These are phyloP conservation scores for Sporormia fimetaria DNA, from an alignment of 495 filamentous ascomycete genomes.

Conservation along the genomic window DNA sequence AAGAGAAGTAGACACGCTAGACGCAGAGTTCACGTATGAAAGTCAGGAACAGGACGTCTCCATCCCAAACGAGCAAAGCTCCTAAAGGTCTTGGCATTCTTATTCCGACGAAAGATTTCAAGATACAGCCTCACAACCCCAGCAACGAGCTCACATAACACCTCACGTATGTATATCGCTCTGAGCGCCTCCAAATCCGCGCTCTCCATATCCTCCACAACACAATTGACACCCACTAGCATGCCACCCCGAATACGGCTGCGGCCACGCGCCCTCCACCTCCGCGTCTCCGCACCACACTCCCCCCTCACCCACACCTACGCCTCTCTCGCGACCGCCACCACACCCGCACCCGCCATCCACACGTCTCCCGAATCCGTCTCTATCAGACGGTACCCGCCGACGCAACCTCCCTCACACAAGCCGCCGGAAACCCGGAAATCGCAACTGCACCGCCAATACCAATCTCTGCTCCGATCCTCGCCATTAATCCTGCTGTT, in stretches of 20 bases:
- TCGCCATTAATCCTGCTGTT: constrained; percentile 83
- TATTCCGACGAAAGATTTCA: too few relatives aligned
- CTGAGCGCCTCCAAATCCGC: too few relatives aligned
- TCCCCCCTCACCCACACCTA: constrained; percentile 25
- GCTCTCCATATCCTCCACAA: too few relatives aligned
- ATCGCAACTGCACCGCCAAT: constrained; percentile 86
- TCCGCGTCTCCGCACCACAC: constrained; percentile 5
- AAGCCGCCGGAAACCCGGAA: constrained; percentile 78
- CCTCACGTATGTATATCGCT: constrained; percentile 16
- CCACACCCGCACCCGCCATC: constrained; percentile 41
- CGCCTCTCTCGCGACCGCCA: constrained; percentile 36
- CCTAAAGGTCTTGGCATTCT: too few relatives aligned
- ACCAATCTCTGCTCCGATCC: constrained; percentile 84
- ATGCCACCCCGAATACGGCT: constrained; percentile 41
- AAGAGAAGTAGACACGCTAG: too few relatives aligned
- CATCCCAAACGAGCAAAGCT: too few relatives aligned
- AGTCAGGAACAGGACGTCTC: too few relatives aligned
- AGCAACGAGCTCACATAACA: too few relatives aligned
- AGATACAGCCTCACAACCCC: too few relatives aligned
- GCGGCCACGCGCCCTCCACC: constrained; percentile 12
- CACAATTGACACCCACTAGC: constrained; percentile 12
- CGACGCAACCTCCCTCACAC: constrained; percentile 78
- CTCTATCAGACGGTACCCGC: constrained; percentile 46
- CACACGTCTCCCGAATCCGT: constrained; percentile 44
- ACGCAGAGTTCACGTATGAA: too few relatives aligned